These are phyloP conservation scores for Drechmeria coniospora DNA, from an alignment of 2,329 filamentous ascomycete genomes.

Conservation along the genomic window DNA sequence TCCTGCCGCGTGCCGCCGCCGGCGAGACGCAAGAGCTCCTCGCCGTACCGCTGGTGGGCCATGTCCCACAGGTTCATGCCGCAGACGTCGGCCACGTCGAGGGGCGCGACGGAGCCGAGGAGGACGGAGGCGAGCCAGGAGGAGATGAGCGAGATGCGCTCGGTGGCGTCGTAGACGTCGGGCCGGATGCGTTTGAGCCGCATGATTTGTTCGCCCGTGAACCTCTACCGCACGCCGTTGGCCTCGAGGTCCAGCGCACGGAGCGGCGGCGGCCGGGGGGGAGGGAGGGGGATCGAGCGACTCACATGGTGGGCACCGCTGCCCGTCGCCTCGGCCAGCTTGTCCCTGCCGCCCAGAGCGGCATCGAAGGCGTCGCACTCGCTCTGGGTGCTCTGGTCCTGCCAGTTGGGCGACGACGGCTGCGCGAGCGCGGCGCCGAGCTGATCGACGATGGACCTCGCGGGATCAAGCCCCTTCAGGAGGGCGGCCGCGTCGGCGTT, in stretches of 20 bases:
- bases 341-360: conserved; percentile 47
- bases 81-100: conserved; percentile 88
- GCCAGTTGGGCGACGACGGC: conserved; percentile 89
- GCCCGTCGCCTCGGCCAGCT: conserved; percentile 66
- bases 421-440: conserved; percentile 62
- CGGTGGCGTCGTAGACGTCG: conserved; percentile 63
- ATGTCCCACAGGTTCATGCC: conserved; percentile 98
- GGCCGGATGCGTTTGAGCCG: conserved; percentile 70
- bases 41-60: conserved; percentile 53
- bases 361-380: conserved; percentile 84
- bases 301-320: conserved; percentile 88
- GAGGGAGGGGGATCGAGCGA: conserved; percentile 3
- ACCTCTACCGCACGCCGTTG: conserved; percentile 41
- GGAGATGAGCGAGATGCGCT: conserved; percentile 82
- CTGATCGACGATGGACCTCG: conserved; percentile 54
- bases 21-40: conserved; percentile 58
- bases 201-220: conserved; percentile 94
- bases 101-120: conserved; percentile 68
- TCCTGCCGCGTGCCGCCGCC: conserved; percentile 44
- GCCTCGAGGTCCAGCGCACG: background rate
- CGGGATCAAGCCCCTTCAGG: conserved; percentile 44
- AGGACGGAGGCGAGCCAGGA: conserved; percentile 89
- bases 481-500: conserved; percentile 49
- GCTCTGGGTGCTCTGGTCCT: conserved; percentile 84
- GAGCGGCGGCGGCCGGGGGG: background rate